phyloP scores from a whole-genome alignment of 106 monocot species.

The Dendrobium chrysotoxum region DNA sequence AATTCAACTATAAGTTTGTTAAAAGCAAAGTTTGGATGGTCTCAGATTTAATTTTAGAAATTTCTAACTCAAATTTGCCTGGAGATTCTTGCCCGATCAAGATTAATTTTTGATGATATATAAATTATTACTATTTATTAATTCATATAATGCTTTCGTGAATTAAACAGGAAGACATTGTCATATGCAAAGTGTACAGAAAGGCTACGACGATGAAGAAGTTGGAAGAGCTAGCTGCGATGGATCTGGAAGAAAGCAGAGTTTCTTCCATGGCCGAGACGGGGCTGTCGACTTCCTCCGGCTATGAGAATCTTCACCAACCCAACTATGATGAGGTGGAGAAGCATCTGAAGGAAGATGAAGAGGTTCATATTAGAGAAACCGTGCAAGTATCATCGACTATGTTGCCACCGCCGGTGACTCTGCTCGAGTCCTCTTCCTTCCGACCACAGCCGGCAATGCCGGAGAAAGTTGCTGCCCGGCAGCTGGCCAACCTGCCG shows the following conservation, averaged over 20 bases:
- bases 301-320: too few relatives aligned
- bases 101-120: too few relatives aligned
- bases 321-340: background rate
- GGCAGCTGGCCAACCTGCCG: background rate
- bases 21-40: too few relatives aligned
- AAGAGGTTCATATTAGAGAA: background rate
- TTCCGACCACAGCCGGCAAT: background rate
- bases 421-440: background rate
- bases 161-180: slow-evolving; percentile 29
- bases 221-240: slow-evolving; percentile 35
- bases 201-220: slow-evolving; percentile 40
- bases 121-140: too few relatives aligned
- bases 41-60: too few relatives aligned
- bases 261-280: background rate
- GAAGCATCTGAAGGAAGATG: background rate
- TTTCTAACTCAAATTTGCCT: too few relatives aligned
- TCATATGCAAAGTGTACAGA: slow-evolving; percentile 41
- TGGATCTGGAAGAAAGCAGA: background rate
- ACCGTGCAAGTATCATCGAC: slow-evolving; percentile 6
- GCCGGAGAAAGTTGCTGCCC: background rate
- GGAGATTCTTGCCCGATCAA: too few relatives aligned
- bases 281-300: background rate
- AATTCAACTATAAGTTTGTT: too few relatives aligned
- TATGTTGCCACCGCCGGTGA: background rate
- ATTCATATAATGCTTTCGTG: background rate